A percentile compares a stretch with the other conserved stretches of the same genome.
These are phyloP conservation scores for Elymus sibiricus DNA, from an alignment of 176 grass and related monocot genomes.

Conservation along the genomic window DNA sequence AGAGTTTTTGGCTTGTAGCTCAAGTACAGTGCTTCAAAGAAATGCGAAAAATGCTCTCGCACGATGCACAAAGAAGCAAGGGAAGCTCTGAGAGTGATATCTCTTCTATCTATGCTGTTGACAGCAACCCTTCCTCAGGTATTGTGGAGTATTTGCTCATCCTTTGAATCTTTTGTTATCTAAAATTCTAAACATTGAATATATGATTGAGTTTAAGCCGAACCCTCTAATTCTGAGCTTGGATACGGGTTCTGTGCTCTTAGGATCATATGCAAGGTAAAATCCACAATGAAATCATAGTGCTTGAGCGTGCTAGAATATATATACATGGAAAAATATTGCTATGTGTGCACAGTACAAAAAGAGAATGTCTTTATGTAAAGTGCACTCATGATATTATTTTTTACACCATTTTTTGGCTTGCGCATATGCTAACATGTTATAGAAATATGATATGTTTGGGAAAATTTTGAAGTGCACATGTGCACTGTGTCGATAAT, in stretches of 20 bases:
- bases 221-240: not conserved
- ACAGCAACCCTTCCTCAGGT: constrained; percentile 32
- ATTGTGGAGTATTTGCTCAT: not conserved
- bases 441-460: not conserved
- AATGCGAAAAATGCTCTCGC: not conserved
- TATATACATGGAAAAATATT: not conserved
- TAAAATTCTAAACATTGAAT: not conserved
- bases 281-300: not conserved
- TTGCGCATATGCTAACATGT: not conserved
- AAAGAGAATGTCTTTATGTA: not conserved
- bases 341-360: not conserved
- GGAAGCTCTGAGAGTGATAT: not conserved
- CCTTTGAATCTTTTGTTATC: constrained; percentile 4
- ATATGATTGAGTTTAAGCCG: not conserved
- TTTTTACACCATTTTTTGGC: not conserved
- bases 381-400: not conserved
- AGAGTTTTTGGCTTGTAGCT: constrained; percentile 1
- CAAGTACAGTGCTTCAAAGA: not conserved
- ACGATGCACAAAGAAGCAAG: not conserved
- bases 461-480: not conserved
- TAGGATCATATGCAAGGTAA: not conserved
- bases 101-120: not conserved
- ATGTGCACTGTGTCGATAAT: not conserved
- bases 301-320: not conserved
- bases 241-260: not conserved